Evolutionary conservation across 768 basidiomycete genomes (phyloP), one percentile per base, ranked within the genome.

Genomic region (Termitomyces sp.): DNA sequence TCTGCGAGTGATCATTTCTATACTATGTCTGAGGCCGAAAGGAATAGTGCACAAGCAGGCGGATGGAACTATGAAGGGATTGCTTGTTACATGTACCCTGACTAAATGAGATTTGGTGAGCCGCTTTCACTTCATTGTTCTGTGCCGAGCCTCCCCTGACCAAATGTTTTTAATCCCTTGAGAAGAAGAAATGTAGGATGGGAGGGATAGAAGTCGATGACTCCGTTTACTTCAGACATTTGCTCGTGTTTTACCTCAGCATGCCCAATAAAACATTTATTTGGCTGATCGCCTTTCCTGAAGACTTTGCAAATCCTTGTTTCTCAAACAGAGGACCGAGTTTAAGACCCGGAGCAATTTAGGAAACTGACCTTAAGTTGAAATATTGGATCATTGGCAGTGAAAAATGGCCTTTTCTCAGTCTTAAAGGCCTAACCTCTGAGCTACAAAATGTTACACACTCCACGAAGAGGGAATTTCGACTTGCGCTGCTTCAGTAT

Each of bases 1-100:
- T 18, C 26, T 13, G 58, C 26, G 13, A 31, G 29, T 1, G 66
- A 69, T 48, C 68, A 69, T 53, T 69, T 69, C 39, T 69, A 69
- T 42, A 69, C 68, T 12, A 66, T 55, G 27, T 59, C 59, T 24
- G 39, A 20, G 16, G 47, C 53, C 3, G 67, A 68, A 56, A 53
- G 43, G 51, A 56, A 67, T 36, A 50, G 8, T 13, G 60, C 63
- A 14, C 46, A 32, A 27, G 32, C 27, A n/a, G 10, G 46, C 26
- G 60, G 60, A 22, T 68, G 60, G 42, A 48, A 14, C 14, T 53
- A 46, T 36, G 66, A 68, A 53, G 57, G 59, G 6, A 51, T 65
- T 24, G 61, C 58, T 13, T 64, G 58, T 20, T 68, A 61, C 56
- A 44, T 67, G 20, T 59, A 59, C 32, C 62, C 61, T 26, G 51